A percentile compares a stretch with the other conserved stretches of the same genome.
phyloP scores from a whole-genome alignment of 257 asterid species.

The Hygrophila difformis region DNA sequence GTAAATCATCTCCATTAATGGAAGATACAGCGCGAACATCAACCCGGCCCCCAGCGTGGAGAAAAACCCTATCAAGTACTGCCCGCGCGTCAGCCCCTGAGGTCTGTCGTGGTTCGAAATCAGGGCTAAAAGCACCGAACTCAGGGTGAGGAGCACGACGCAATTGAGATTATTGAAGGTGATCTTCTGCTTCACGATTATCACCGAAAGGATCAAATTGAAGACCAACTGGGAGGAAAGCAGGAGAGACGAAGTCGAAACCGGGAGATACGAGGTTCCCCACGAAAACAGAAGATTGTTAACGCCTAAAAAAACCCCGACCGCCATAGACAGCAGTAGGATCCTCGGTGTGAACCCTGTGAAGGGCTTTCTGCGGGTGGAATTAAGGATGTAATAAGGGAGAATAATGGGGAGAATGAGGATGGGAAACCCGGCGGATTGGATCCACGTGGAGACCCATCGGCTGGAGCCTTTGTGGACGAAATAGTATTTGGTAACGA shows the following conservation, averaged over 20 bases:
- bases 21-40: conserved; percentile 53
- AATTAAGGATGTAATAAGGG: conserved; percentile 26
- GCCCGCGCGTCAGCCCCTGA: conserved; percentile 18
- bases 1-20: conserved; percentile 63
- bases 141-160: conserved; percentile 51
- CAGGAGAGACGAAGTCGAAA: conserved; percentile 49
- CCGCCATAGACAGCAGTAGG: conserved; percentile 13
- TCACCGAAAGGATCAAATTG: conserved; percentile 40
- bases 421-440: conserved; percentile 65
- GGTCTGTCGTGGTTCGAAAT: conserved; percentile 39
- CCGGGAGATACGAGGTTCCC: conserved; percentile 60
- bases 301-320: conserved; percentile 44
- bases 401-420: conserved; percentile 34
- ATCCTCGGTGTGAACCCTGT: conserved; percentile 22
- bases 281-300: conserved; percentile 50
- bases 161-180: conserved; percentile 51
- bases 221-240: conserved; percentile 54
- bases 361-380: conserved; percentile 39
- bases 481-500: conserved; percentile 60
- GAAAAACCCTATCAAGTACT: conserved; percentile 43
- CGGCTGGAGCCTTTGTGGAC: conserved; percentile 55
- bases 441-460: conserved; percentile 72
- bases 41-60: conserved; percentile 56
- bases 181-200: conserved; percentile 49
- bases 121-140: conserved; percentile 47